These are phyloP conservation scores for Mortierella sp. DNA, from an alignment of 371 early-diverging fungal species.

Conservation along the genomic window DNA sequence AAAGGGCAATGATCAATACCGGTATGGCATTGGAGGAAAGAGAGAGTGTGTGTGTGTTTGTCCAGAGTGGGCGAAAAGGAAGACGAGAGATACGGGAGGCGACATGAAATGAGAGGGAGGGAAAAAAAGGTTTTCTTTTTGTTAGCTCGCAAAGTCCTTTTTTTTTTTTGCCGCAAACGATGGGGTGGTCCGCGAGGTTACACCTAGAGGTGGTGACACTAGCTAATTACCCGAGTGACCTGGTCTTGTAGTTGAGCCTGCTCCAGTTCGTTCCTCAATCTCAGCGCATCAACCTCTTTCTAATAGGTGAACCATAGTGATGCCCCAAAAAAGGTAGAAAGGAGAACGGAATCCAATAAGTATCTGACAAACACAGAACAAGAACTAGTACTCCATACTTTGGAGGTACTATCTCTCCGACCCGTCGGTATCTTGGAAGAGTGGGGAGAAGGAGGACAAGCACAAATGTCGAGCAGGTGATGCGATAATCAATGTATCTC, in stretches of 20 bases:
- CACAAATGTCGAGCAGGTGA: too few relatives aligned
- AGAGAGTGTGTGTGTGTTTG: neutral
- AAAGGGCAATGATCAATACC: too few relatives aligned
- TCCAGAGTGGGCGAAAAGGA: too few relatives aligned
- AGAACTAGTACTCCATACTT: neutral
- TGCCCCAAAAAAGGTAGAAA: too few relatives aligned
- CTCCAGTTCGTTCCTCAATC: constrained; percentile 22
- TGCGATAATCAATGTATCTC: too few relatives aligned
- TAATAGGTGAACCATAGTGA: constrained; percentile 2
- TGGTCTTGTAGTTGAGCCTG: constrained; percentile 46
- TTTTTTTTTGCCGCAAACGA: neutral
- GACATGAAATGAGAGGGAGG: too few relatives aligned
- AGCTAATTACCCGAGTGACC: constrained; percentile 30
- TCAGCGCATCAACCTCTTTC: constrained; percentile 37
- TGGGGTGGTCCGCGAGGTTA: neutral
- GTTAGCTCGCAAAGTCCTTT: neutral
- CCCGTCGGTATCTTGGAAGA: neutral
- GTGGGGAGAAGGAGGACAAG: too few relatives aligned
- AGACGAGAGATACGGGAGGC: too few relatives aligned
- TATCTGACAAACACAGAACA: neutral
- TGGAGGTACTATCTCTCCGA: neutral
- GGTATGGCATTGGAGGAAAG: neutral
- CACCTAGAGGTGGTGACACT: neutral
- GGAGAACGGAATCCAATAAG: too few relatives aligned
- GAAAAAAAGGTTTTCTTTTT: neutral